Evolutionary conservation across 495 filamentous ascomycete genomes (phyloP), one percentile per base, ranked within the genome.

Genomic region (Lasiosphaeria hispida): DNA sequence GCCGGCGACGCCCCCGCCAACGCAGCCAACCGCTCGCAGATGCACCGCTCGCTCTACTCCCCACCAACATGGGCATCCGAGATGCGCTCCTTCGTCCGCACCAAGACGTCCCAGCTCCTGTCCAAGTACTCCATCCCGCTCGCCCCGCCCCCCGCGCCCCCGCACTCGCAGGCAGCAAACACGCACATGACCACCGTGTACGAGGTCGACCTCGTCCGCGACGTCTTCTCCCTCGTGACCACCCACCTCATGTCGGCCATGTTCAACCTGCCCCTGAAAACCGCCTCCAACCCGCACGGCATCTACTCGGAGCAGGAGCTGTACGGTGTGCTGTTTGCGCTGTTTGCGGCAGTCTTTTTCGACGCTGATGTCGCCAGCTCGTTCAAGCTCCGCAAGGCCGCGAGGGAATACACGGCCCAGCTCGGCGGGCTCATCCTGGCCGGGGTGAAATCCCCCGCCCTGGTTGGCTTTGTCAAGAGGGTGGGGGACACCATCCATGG

Each of bases 231-330:
- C 62, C 70, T 87, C 13, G 83, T 83, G 7, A 82, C 82, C 38
- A 80, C 85, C 30, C 82, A 85, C 63, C 86, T 88, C 50, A 82
- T 82, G 6, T 81, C 86, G 3, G 77, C 77, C 44, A 67, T 89
- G 58, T 87, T 89, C 68, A 79, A 76, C 3, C 77, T 89, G 10
- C 85, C 87, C 1, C 70, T 89, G 62, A 87, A 88, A 72, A 87
- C 84, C 19, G 79, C 82, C 44, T 80, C 82, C 38, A 77, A 82
- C 58, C 81, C 85, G 13, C 76, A 77, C 35, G 85, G 85, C n/a
- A 73, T 87, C 30, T 89, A 87, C 71, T 85, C 82, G 11, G 87
- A 89, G 65, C 81, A 88, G 48, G 85, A 90, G 71, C 69, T 90
- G 51, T 90, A 85, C 75, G 83, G 80, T 75, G 80, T 84, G 35